phyloP scores from a whole-genome alignment of 805 yeast genomes.

The Candida pseudofarinosa region DNA sequence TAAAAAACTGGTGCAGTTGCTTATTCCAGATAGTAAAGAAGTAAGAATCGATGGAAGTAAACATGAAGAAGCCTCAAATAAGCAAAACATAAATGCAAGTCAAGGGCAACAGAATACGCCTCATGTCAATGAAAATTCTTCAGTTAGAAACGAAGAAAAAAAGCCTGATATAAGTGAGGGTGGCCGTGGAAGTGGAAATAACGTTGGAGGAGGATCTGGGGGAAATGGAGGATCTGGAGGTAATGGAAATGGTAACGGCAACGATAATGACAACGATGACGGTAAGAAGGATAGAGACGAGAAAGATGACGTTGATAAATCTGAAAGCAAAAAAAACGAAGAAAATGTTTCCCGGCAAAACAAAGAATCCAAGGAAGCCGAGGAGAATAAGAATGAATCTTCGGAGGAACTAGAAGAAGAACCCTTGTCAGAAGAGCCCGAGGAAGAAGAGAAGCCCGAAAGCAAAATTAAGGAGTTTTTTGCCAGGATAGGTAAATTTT shows the following conservation, averaged over 20 bases:
- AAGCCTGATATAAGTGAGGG: background rate
- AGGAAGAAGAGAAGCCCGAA: slow-evolving; percentile 11
- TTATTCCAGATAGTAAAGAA: too few species aligned
- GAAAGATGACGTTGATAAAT: background rate
- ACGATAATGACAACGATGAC: slow-evolving; percentile 1
- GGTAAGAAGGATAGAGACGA: slow-evolving; percentile 8
- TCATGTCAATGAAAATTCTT: too few species aligned
- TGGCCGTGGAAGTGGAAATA: background rate
- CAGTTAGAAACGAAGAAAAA: too few species aligned
- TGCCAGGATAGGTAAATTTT: slow-evolving; percentile 19
- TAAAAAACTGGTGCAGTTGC: background rate
- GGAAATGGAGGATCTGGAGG: slow-evolving; percentile 3
- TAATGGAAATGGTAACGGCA: slow-evolving; percentile 5
- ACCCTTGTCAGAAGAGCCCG: slow-evolving; percentile 9
- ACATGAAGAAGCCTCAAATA: too few species aligned
- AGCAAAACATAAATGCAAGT: too few species aligned
- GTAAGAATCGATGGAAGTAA: too few species aligned
- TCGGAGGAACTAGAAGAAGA: slow-evolving; percentile 8
- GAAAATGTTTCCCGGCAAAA: background rate
- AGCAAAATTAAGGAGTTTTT: slow-evolving; percentile 17
- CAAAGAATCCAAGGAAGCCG: slow-evolving; percentile 1
- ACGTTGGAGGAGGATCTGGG: background rate
- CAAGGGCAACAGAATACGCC: too few species aligned
- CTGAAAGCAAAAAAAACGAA: slow-evolving; percentile 9
- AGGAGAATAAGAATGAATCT: slow-evolving; percentile 8